Conservation (phyloP, 2,329 filamentous ascomycete genomes). For the Exophiala lecanii-corni region DNA sequence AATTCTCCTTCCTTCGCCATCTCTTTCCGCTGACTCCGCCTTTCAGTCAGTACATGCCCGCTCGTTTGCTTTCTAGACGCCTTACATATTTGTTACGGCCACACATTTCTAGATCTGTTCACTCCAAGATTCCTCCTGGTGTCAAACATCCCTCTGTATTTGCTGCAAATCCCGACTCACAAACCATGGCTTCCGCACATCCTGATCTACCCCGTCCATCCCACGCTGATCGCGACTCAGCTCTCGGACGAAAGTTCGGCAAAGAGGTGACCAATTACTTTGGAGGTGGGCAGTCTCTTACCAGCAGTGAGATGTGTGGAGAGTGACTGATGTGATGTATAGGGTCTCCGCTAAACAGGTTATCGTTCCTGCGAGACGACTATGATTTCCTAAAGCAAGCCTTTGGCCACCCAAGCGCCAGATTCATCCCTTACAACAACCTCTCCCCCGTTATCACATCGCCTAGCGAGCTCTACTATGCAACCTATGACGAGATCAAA, state of each 20-base stretch:
- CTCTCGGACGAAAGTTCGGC: constrained; percentile 46
- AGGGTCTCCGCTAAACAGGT: constrained; percentile 48
- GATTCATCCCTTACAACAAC: constrained; percentile 74
- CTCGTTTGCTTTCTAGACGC: not conserved
- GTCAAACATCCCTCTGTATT: constrained; percentile 14
- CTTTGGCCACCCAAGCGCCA: constrained; percentile 43
- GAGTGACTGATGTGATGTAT: not conserved
- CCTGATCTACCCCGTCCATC: constrained; percentile 51
- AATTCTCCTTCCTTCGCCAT: too few species aligned
- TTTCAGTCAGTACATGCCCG: not conserved
- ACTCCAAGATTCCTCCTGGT: constrained; percentile 13
- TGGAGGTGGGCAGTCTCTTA: constrained; percentile 35
- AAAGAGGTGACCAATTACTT: constrained; percentile 50
- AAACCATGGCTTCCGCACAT: constrained; percentile 16
- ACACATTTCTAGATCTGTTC: constrained; percentile 11
- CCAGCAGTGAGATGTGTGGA: not conserved
- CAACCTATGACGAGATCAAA: constrained; percentile 63
- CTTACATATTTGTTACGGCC: not conserved
- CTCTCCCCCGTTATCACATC: constrained; percentile 68
- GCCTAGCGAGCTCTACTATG: constrained; percentile 60
- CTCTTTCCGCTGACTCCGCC: not conserved
- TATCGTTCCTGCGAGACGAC: constrained; percentile 47
- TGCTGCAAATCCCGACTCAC: constrained; percentile 7
- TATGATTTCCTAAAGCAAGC: constrained; percentile 45
- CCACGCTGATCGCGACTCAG: constrained; percentile 55